These are phyloP conservation scores for Teunomyces gatunensis DNA, from an alignment of 805 yeast species.

Conservation along the genomic window DNA sequence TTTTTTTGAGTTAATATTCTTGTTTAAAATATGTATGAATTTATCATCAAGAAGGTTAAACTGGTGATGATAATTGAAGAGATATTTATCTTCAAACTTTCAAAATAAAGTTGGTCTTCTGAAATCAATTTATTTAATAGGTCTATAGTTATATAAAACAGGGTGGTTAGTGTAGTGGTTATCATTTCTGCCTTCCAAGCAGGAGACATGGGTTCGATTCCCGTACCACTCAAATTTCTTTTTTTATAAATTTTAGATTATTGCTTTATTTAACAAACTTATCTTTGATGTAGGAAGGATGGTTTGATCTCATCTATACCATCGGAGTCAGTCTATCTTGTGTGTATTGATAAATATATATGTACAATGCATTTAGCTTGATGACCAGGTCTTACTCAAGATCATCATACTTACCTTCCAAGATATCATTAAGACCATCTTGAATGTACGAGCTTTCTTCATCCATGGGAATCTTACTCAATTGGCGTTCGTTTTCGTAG, in stretches of 20 bases:
- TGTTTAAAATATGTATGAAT: no score
- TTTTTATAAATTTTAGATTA: background rate
- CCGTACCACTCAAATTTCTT: conserved; percentile 68
- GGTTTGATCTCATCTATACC: no score
- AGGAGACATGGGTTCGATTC: conserved; percentile 93
- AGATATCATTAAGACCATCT: conserved; percentile 49
- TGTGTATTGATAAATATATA: background rate
- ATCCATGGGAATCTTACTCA: conserved; percentile 48
- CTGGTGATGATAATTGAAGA: background rate
- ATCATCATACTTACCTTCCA: conserved; percentile 45
- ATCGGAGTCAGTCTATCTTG: no score
- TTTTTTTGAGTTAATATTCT: no score
- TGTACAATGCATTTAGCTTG: background rate
- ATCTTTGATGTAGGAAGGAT: background rate
- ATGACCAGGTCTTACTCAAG: conserved; percentile 7
- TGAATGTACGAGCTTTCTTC: conserved; percentile 59
- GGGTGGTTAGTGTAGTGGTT: conserved; percentile 93
- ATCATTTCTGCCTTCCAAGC: conserved; percentile 93
- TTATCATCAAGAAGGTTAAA: no score
- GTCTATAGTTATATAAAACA: background rate
- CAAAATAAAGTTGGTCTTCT: background rate
- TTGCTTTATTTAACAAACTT: background rate
- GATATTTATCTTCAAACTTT: background rate
- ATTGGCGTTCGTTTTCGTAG: conserved; percentile 50
- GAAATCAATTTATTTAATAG: background rate